Percentiles rank a stretch among this genome's conserved stretches.
phyloP scores from a whole-genome alignment of 805 yeast species.

The Candida yuanshanica region DNA sequence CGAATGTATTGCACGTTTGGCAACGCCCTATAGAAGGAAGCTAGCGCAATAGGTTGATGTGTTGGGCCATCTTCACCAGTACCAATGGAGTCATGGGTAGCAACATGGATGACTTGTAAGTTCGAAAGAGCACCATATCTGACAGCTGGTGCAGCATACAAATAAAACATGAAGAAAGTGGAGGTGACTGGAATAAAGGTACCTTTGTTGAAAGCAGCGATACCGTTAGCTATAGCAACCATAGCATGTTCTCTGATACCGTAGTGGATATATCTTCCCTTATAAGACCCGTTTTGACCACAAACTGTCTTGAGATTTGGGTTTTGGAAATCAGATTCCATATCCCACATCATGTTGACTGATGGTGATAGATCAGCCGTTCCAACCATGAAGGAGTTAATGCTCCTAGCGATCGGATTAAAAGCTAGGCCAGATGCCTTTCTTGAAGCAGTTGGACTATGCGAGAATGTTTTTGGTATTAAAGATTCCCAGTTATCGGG shows the following conservation, averaged over 20 bases:
- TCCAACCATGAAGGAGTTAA: conserved; percentile 28
- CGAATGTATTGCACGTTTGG: conserved; percentile 46
- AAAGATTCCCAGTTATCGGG: conserved; percentile 23
- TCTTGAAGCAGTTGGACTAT: conserved; percentile 24
- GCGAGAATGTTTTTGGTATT: conserved; percentile 17
- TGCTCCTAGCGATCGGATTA: conserved; percentile 23
- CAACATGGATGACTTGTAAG: conserved; percentile 43
- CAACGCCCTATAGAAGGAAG: conserved; percentile 45
- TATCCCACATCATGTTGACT: conserved; percentile 27
- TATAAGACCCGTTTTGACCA: conserved; percentile 27
- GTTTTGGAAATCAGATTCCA: conserved; percentile 27
- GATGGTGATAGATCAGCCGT: conserved; percentile 33
- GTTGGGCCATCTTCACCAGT: conserved; percentile 57
- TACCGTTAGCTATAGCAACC: conserved; percentile 29
- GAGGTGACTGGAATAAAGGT: conserved; percentile 35
- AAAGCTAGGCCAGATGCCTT: conserved; percentile 26
- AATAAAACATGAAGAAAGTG: conserved; percentile 31
- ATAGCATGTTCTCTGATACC: conserved; percentile 33
- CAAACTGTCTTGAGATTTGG: conserved; percentile 20
- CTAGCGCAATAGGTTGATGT: conserved; percentile 49
- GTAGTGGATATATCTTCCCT: conserved; percentile 28
- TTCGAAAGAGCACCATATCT: conserved; percentile 43
- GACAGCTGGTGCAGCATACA: conserved; percentile 48
- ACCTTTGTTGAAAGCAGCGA: conserved; percentile 29
- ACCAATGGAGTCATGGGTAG: conserved; percentile 54